Evolutionary conservation across 495 filamentous ascomycete genomes (phyloP).

Genomic region (Penicillium daleae): DNA sequence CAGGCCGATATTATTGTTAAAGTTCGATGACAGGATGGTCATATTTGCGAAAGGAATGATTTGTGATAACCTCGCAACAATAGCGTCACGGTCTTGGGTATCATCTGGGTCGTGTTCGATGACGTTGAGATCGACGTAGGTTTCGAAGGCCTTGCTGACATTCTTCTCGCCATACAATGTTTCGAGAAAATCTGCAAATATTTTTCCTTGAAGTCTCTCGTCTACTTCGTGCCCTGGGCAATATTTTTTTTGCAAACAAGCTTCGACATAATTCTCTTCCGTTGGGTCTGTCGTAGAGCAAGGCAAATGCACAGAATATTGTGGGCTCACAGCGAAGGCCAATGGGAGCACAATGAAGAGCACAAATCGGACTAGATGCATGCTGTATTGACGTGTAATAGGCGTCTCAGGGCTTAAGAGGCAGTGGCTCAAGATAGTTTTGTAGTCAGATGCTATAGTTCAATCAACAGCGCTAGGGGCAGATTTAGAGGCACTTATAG

Average conservation of each 20-base stretch:
- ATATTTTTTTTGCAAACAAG: background rate
- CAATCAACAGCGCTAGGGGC: background rate
- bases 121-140: background rate
- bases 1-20: background rate
- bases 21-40: background rate
- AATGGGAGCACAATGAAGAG: background rate
- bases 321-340: background rate
- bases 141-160: constrained; percentile 3
- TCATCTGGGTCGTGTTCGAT: background rate
- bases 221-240: background rate
- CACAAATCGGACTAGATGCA: background rate
- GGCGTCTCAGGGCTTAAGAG: background rate
- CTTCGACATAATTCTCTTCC: background rate
- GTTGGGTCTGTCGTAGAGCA: background rate
- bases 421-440: background rate
- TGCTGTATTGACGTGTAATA: background rate
- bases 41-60: constrained; percentile 1
- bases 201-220: background rate
- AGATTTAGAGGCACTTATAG: background rate
- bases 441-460: background rate
- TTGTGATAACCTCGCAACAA: background rate
- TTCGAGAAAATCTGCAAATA: background rate
- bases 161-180: background rate
- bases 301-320: background rate
- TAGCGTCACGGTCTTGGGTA: background rate